phyloP scores from a whole-genome alignment of 2,329 filamentous ascomycete genomes.

The Lasiodiplodia gonubiensis region DNA sequence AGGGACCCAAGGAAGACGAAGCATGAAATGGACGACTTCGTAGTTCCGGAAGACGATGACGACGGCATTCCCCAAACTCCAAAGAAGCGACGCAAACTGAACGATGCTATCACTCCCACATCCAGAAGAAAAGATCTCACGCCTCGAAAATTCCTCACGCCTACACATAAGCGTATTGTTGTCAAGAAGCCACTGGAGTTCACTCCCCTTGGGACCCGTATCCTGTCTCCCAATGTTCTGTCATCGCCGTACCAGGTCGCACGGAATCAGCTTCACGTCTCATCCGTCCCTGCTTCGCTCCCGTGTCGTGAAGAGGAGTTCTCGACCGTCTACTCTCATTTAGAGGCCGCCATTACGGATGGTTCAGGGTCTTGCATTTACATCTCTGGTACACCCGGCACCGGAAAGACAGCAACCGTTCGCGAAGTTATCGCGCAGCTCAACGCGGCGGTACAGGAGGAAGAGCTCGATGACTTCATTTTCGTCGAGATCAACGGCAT shows the following conservation, averaged over 20 bases:
- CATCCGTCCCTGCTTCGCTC: conserved; percentile 84
- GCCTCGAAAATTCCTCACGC: conserved; percentile 64
- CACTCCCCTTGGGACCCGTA: conserved; percentile 88
- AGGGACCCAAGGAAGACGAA: conserved; percentile 41
- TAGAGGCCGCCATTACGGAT: conserved; percentile 92
- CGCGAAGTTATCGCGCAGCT: conserved; percentile 90
- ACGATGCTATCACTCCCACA: conserved; percentile 51
- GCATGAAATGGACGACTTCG: conserved; percentile 53
- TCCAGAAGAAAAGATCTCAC: conserved; percentile 53
- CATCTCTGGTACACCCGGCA: conserved; percentile 97
- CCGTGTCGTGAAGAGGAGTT: conserved; percentile 95
- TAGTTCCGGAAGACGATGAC: conserved; percentile 46
- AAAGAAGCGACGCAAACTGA: conserved; percentile 56
- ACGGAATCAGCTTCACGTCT: conserved; percentile 87
- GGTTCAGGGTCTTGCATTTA: conserved; percentile 97
- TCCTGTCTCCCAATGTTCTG: conserved; percentile 77
- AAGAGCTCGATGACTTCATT: conserved; percentile 97
- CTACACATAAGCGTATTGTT: conserved; percentile 70
- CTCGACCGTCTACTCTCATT: conserved; percentile 86
- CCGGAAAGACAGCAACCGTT: conserved; percentile 96
- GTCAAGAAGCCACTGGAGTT: conserved; percentile 92
- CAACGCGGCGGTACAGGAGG: conserved; percentile 82
- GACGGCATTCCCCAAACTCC: conserved; percentile 52
- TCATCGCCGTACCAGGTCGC: conserved; percentile 92
- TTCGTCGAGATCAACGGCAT: conserved; percentile 99